Percentiles rank a stretch among this genome's conserved stretches.
phyloP scores from a whole-genome alignment of 2,329 filamentous ascomycete genomes.

The Chrysosporium keratinophilum region DNA sequence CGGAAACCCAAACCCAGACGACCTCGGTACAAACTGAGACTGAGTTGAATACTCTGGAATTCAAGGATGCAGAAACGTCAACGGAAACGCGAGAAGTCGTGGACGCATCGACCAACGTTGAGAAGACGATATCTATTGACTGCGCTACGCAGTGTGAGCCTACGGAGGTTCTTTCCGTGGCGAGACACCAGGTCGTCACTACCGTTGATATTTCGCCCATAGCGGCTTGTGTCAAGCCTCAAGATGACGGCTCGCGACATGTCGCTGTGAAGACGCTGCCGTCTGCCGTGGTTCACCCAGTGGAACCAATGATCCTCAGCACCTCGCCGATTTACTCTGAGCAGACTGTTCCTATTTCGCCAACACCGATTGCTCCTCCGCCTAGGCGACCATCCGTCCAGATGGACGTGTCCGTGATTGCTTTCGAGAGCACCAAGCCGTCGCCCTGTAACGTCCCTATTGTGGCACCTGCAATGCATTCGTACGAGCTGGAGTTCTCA shows the following conservation, averaged over 20 bases:
- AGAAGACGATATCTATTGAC: conserved; percentile 23
- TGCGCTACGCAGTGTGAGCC: conserved; percentile 38
- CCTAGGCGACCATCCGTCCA: conserved; percentile 23
- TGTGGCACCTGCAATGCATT: background rate
- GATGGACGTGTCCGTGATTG: conserved; percentile 20
- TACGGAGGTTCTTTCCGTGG: conserved; percentile 20
- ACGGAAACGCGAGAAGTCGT: background rate
- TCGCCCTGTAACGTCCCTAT: background rate
- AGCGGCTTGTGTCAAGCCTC: conserved; percentile 32
- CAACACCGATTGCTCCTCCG: conserved; percentile 11
- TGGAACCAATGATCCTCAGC: background rate
- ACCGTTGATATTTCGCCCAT: conserved; percentile 32
- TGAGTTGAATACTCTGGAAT: background rate
- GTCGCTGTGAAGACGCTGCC: background rate
- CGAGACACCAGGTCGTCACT: conserved; percentile 20
- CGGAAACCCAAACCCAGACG: conserved; percentile 36
- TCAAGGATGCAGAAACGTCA: conserved; percentile 5
- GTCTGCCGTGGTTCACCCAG: background rate
- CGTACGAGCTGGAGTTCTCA: conserved; percentile 9
- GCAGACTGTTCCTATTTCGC: conserved; percentile 7
- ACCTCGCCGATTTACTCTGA: conserved; percentile 6
- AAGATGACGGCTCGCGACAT: background rate
- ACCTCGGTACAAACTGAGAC: background rate
- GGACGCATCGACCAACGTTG: conserved; percentile 8
- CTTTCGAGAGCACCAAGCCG: background rate